Evolutionary conservation across 176 grass and related monocot genomes (phyloP).

Genomic region (Rhynchospora breviuscula): DNA sequence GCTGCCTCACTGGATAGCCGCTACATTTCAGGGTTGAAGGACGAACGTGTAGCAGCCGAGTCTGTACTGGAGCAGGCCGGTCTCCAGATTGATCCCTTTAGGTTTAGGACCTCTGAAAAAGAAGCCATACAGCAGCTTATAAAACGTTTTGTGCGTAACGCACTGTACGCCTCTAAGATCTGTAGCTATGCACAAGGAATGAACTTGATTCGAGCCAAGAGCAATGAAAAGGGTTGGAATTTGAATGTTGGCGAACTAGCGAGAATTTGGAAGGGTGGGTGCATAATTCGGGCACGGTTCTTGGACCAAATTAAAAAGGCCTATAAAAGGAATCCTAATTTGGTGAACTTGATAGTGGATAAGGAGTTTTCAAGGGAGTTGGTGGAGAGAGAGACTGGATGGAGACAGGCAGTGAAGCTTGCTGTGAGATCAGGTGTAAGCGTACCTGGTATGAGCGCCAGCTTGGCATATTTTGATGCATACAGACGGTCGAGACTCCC

Average conservation of each 20-base stretch:
- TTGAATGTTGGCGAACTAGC: conserved; percentile 78
- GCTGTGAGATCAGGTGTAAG: conserved; percentile 68
- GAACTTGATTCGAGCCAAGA: conserved; percentile 70
- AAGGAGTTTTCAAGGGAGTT: conserved; percentile 83
- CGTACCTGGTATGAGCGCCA: conserved; percentile 79
- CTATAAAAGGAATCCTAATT: conserved; percentile 53
- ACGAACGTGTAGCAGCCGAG: conserved; percentile 53
- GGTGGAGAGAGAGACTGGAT: conserved; percentile 67
- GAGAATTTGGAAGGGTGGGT: conserved; percentile 93
- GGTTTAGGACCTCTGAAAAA: no score
- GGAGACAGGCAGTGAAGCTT: conserved; percentile 66
- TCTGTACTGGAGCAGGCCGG: conserved; percentile 52
- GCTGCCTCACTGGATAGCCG: conserved; percentile 28
- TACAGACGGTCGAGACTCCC: conserved; percentile 61
- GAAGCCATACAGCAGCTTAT: no score
- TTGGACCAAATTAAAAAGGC: conserved; percentile 81
- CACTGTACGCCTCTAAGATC: conserved; percentile 60
- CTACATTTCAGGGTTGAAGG: conserved; percentile 40
- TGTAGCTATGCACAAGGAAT: conserved; percentile 92
- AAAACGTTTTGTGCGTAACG: conserved; percentile 21
- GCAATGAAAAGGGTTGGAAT: conserved; percentile 69
- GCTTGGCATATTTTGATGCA: conserved; percentile 81
- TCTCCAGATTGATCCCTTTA: conserved; percentile 27
- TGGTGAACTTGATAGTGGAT: conserved; percentile 81
- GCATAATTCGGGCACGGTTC: conserved; percentile 85